These are phyloP conservation scores for Endocalyx cinctus DNA, from an alignment of 2,329 filamentous ascomycete genomes.

Conservation along the genomic window DNA sequence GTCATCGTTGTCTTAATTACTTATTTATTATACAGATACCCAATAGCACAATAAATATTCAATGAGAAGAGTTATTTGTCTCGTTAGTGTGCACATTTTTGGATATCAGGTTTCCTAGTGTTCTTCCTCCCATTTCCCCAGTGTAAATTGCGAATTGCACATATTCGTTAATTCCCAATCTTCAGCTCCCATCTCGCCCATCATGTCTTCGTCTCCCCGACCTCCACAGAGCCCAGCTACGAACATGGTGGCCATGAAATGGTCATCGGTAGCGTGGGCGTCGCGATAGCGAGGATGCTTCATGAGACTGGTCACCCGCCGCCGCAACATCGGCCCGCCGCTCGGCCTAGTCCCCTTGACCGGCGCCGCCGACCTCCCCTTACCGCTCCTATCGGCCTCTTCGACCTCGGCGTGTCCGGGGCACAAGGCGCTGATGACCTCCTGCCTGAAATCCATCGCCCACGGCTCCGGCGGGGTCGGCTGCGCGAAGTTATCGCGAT, in stretches of 20 bases:
- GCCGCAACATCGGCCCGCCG: constrained; percentile 48
- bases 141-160: constrained; percentile 57
- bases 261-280: constrained; percentile 66
- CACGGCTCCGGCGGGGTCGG: constrained; percentile 52
- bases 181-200: constrained; percentile 48
- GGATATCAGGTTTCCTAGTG: no score
- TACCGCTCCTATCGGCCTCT: constrained; percentile 6
- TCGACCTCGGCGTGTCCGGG: constrained; percentile 30
- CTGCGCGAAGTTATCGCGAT: constrained; percentile 59
- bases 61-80: no score
- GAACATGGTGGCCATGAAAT: constrained; percentile 64
- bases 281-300: constrained; percentile 63
- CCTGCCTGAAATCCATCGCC: constrained; percentile 62
- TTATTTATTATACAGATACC: no score
- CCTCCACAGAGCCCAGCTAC: constrained; percentile 53
- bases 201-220: constrained; percentile 37
- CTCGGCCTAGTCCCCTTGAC: constrained; percentile 3
- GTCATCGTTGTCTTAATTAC: no score
- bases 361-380: constrained; percentile 39
- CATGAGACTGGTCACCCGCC: constrained; percentile 58
- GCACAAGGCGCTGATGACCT: constrained; percentile 55
- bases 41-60: no score
- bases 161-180: constrained; percentile 64
- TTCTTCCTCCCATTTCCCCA: constrained; percentile 35
- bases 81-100: no score